Base-by-base conservation (phyloP, 441 rosid species). In the Corymbia citriodora region DNA sequence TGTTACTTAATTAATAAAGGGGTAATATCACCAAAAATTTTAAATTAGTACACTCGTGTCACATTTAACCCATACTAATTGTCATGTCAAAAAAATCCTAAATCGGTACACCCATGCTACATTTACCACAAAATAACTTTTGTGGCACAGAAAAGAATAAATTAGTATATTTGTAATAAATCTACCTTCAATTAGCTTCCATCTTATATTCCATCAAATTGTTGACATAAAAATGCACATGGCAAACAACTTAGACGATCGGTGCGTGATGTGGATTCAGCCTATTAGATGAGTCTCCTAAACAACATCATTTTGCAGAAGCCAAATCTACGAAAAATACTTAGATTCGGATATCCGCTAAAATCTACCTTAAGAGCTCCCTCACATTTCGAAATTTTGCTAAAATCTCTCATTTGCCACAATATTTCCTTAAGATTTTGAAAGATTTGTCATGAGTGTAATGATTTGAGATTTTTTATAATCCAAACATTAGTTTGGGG, bases 191-290 rank as follows among this genome's bases (percentile, higher is more conserved):
- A 0, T 5, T 72, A 18, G 4, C 13, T 40, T 72, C 82, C 15
- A 2, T 36, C 29, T 0, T 72, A 40, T 36, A 10, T 36, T 15
- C 29, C 0, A 3, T 23, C 50, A 36, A 21, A 72, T 36, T 36
- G 49, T 4, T 36, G 15, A 36, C 8, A 9, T 72, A 23, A 12
- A 72, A 72, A 36, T 15, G 1, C 49, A 10, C 13, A 2, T 21
- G 49, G 14, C 27, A 72, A 36, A 36, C 16, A 36, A 36, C 27
- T 72, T 9, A 2, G 2, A 19, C 1, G 7, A 36, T 36, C 3
- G 0, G 14, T 1, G 1, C 2, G 1, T 36, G 82, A 36, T 6
- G 29, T 72, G 49, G 27, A 72, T 72, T 1, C 0, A 4, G 8
- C 49, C 8, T 21, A 1, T 36, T 45, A 79, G 18, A 45, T 45